Percentiles rank a stretch among this genome's conserved stretches.
Conservation (phyloP, 2,329 filamentous ascomycete genomes). For the Lachnum nothofagi region DNA sequence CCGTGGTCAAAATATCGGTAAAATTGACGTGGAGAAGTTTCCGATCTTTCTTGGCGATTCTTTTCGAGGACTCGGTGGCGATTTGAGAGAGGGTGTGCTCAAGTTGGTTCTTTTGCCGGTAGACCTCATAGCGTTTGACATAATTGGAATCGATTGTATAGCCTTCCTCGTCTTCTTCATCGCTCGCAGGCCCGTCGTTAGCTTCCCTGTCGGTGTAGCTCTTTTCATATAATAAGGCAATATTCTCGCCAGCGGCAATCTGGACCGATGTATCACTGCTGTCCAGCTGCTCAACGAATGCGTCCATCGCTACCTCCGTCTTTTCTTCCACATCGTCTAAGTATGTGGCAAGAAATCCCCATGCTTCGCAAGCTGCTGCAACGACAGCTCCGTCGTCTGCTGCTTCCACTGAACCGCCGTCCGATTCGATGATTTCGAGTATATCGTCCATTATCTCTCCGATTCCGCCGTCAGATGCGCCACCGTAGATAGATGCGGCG, state of each 20-base stretch:
- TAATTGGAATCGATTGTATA: constrained; percentile 36
- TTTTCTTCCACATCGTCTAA: constrained; percentile 60
- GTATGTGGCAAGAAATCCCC: constrained; percentile 63
- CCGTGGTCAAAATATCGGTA: constrained; percentile 58
- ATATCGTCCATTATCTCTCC: constrained; percentile 61
- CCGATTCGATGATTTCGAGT: constrained; percentile 63
- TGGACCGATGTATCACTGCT: constrained; percentile 58
- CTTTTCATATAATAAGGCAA: constrained; percentile 67
- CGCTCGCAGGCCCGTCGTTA: constrained; percentile 40
- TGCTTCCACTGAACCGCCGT: constrained; percentile 59
- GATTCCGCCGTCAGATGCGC: constrained; percentile 57
- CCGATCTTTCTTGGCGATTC: constrained; percentile 61
- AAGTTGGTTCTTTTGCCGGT: constrained; percentile 58
- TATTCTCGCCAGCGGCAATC: constrained; percentile 66
- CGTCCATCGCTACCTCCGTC: constrained; percentile 60
- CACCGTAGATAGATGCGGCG: constrained; percentile 59
- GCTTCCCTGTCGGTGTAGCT: constrained; percentile 43
- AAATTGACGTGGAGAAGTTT: constrained; percentile 63
- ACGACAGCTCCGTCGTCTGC: constrained; percentile 57
- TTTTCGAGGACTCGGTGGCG: constrained; percentile 54
- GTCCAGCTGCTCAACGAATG: constrained; percentile 65
- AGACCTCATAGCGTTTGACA: constrained; percentile 63
- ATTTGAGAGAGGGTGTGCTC: constrained; percentile 54
- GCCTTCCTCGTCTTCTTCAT: constrained; percentile 37
- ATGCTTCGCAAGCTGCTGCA: constrained; percentile 61